phyloP scores from a whole-genome alignment of 257 asterid species.

The Solanum ahanhuiri region DNA sequence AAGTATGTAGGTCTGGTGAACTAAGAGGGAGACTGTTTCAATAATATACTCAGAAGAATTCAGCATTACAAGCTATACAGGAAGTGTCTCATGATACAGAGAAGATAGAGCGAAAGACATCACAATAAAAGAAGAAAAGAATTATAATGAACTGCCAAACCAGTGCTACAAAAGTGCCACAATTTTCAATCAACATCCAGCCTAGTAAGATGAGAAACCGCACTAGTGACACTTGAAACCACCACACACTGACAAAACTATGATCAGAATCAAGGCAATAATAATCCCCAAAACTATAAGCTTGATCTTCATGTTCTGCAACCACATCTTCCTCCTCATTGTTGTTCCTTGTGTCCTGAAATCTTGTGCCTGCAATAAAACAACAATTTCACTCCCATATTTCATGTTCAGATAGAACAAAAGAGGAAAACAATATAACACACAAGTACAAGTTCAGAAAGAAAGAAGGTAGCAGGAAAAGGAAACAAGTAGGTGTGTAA shows the following conservation, averaged over 20 bases:
- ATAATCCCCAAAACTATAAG: conserved; percentile 84
- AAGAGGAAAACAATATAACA: background rate
- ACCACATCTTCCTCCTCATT: conserved; percentile 95
- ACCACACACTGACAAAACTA: conserved; percentile 74
- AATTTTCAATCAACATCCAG: conserved; percentile 12
- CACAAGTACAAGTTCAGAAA: background rate
- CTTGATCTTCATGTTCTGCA: conserved; percentile 91
- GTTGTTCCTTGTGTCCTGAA: conserved; percentile 87
- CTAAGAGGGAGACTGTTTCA: conserved; percentile 1
- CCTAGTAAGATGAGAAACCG: background rate
- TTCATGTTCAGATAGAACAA: background rate
- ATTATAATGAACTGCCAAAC: background rate
- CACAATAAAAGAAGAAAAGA: conserved; percentile 11
- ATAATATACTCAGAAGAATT: conserved; percentile 20
- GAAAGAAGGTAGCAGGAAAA: background rate
- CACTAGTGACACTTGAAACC: conserved; percentile 58
- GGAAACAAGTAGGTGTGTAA: background rate
- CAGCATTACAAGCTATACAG: conserved; percentile 49
- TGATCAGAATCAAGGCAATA: conserved; percentile 77
- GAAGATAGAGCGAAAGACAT: conserved; percentile 10
- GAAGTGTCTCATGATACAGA: conserved; percentile 25
- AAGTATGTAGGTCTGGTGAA: background rate
- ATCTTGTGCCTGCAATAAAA: conserved; percentile 68
- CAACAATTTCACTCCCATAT: background rate
- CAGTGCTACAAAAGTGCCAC: conserved; percentile 6